A percentile compares a stretch with the other conserved stretches of the same genome.
Evolutionary conservation across 352 stramenopile species (phyloP).

Genomic region (Plasmopara muralis): DNA sequence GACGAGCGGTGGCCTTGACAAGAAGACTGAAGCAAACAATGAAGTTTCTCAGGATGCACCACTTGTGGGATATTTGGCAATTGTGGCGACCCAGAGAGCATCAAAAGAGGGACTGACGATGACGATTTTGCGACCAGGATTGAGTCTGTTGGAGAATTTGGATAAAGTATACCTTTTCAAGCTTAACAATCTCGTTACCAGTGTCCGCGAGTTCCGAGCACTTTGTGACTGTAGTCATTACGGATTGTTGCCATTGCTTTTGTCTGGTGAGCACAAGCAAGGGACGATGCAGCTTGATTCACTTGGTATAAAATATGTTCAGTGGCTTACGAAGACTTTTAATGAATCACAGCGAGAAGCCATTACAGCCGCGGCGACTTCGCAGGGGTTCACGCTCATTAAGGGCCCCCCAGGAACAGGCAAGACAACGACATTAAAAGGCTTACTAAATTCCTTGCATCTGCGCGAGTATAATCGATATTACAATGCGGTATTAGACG

Average conservation of each 20-base stretch:
- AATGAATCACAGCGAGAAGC: conserved; percentile 89
- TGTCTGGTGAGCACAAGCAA: conserved; percentile 62
- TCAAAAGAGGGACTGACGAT: conserved; percentile 75
- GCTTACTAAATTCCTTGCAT: conserved; percentile 88
- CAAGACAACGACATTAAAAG: conserved; percentile 91
- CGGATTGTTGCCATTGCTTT: conserved; percentile 59
- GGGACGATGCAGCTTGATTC: conserved; percentile 78
- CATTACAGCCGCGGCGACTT: conserved; percentile 82
- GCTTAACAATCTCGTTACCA: conserved; percentile 85
- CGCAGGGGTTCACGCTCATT: conserved; percentile 88
- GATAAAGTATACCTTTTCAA: conserved; percentile 70
- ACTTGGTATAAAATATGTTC: conserved; percentile 72
- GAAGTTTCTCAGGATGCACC: conserved; percentile 6
- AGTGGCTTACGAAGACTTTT: conserved; percentile 72
- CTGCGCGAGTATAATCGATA: conserved; percentile 90
- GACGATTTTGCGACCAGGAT: conserved; percentile 49
- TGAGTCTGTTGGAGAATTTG: conserved; percentile 41
- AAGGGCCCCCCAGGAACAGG: conserved; percentile 87
- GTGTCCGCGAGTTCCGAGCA: conserved; percentile 79
- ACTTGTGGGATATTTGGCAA: conserved; percentile 55
- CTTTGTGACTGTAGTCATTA: conserved; percentile 81
- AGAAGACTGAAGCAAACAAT: conserved; percentile 14
- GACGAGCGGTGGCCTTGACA: conserved; percentile 10
- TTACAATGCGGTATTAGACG: conserved; percentile 85
- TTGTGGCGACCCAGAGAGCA: conserved; percentile 56